Evolutionary conservation across 257 asterid genomes (phyloP), one percentile per base, ranked within the genome.

Genomic region (Petunia axillaris): DNA sequence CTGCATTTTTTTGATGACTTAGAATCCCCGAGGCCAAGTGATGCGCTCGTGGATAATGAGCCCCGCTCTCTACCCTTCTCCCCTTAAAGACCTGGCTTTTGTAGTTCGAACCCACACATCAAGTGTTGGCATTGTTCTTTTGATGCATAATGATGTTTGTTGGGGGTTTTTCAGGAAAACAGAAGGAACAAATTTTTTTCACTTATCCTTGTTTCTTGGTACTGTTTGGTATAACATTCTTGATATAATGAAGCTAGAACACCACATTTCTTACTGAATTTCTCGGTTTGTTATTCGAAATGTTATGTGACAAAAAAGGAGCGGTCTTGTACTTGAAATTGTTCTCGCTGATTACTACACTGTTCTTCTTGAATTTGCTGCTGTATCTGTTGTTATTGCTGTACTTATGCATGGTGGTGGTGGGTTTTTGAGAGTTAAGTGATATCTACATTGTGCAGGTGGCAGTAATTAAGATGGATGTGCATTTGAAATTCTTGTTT

Each of bases 401-500:
- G 36, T 38, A 55, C 15, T 41, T 6, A 8, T 62, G 15, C 52
- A 11, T 57, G 37, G 6, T 46, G 66, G 8, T 65, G 9, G 60
- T 59, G 66, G 75, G 48, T 64, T 64, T 74, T 54, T 6, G 15
- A 64, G 70, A 40, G 37, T 39, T 37, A 14, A 60, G 75, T 16
- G 64, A 6, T 81, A 86, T 83, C 85, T 82, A 83, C 41, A 70
- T 7, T 68, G 43, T 46, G 52, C 11, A 63, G 13, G 50, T 80
- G 77, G 48, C 11, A 11, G 35, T 6, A 16, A 10, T 54, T 6
- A 48, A 71, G 63, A 89, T 89, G 91, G 91, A 89, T 41, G 81
- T 80, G 80, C 93, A 89, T 82, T 82, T 91, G 60, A 88, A 86
- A 83, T 80, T 54, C 52, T n/a, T 86, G 60, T 89, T 91, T 80